Conservation (phyloP, 2,329 filamentous ascomycete species). For the Talaromyces sp. region DNA sequence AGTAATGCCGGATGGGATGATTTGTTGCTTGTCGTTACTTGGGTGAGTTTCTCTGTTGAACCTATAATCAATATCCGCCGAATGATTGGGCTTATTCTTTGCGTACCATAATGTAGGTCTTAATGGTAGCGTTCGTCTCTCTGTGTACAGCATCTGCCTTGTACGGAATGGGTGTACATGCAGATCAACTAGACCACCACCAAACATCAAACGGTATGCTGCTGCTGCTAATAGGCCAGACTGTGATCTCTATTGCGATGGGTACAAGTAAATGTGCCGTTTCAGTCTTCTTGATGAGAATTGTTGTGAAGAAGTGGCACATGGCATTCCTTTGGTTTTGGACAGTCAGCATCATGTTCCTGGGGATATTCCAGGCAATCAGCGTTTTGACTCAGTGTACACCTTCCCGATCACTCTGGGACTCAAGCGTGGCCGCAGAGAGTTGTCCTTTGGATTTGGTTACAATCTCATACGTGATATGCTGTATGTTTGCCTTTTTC, state of each 20-base stretch:
- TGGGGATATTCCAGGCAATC: background rate
- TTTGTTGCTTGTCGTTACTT: background rate
- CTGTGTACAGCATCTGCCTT: background rate
- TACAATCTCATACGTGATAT: background rate
- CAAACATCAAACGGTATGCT: background rate
- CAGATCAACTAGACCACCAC: background rate
- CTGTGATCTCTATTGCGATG: background rate
- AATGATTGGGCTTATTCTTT: too few species aligned
- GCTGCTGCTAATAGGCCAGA: background rate
- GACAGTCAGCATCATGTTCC: background rate
- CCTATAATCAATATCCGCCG: too few species aligned
- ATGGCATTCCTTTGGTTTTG: background rate
- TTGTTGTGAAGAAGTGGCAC: background rate
- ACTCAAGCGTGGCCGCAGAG: background rate
- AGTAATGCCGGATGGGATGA: background rate
- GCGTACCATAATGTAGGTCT: background rate
- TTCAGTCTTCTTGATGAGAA: background rate
- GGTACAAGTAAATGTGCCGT: background rate
- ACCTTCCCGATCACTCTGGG: background rate
- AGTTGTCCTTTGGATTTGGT: background rate
- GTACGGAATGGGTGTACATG: background rate
- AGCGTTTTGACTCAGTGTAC: background rate
- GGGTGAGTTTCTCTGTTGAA: background rate
- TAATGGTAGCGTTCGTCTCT: background rate
- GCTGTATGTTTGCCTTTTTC: background rate